phyloP scores from a whole-genome alignment of 805 yeast species.

The Candida verbasci region DNA sequence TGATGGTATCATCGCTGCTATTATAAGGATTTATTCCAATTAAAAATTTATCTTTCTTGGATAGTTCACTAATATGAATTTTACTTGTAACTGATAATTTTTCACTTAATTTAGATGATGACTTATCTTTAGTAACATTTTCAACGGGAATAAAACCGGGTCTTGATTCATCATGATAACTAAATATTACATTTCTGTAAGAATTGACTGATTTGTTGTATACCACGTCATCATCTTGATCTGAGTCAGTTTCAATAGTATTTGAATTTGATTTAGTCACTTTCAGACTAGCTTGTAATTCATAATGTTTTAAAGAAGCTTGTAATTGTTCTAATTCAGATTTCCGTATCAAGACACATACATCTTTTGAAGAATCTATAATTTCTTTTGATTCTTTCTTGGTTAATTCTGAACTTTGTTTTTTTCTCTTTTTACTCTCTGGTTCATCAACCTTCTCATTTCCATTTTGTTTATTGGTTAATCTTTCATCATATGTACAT shows the following conservation, averaged over 20 bases:
- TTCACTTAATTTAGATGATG: not conserved
- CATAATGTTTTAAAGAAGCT: slow-evolving; percentile 5
- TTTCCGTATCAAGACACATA: slow-evolving; percentile 10
- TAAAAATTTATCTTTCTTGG: slow-evolving; percentile 1
- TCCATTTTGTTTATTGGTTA: not conserved
- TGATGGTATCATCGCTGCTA: slow-evolving; percentile 24
- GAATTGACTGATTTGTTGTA: slow-evolving; percentile 4
- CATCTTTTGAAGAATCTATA: slow-evolving; percentile 1
- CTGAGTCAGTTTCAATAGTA: not conserved
- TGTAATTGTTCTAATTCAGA: slow-evolving; percentile 11
- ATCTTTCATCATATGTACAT: slow-evolving; percentile 13
- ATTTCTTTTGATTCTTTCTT: not conserved
- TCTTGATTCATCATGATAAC: slow-evolving; percentile 7
- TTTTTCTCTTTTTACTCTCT: not conserved
- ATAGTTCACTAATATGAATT: slow-evolving; percentile 1
- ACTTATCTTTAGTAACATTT: slow-evolving; percentile 1
- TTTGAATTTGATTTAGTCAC: not conserved
- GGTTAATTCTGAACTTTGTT: not conserved
- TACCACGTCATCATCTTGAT: slow-evolving; percentile 1
- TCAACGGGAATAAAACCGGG: slow-evolving; percentile 8
- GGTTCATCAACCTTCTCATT: not conserved
- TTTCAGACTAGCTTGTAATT: not conserved
- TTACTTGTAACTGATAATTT: slow-evolving; percentile 3
- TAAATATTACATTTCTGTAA: slow-evolving; percentile 3
- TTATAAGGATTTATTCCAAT: slow-evolving; percentile 23